These are phyloP conservation scores for Calonectria fujianensis DNA, from an alignment of 2,329 filamentous ascomycete species.

Conservation along the genomic window DNA sequence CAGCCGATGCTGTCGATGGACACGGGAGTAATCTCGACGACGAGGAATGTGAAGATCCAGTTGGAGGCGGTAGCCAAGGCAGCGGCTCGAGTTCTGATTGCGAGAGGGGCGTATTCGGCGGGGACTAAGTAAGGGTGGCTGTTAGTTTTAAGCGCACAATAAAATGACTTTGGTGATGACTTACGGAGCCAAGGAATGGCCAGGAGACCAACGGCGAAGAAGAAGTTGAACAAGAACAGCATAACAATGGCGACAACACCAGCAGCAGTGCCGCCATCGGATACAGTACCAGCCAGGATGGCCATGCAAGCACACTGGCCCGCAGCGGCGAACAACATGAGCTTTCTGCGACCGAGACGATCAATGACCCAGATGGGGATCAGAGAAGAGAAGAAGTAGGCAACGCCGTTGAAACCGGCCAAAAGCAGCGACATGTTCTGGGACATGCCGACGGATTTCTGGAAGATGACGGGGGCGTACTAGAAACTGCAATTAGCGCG, in stretches of 20 bases:
- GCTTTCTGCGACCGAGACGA: constrained; percentile 72
- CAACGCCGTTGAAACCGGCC: constrained; percentile 71
- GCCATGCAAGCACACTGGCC: constrained; percentile 66
- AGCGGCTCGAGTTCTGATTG: constrained; percentile 62
- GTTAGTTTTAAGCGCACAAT: constrained; percentile 29
- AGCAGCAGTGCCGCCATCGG: constrained; percentile 59
- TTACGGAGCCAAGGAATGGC: constrained; percentile 62
- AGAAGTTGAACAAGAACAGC: constrained; percentile 66
- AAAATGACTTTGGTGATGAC: not conserved
- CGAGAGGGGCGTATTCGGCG: constrained; percentile 65
- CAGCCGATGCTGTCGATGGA: constrained; percentile 62
- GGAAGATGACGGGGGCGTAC: constrained; percentile 66
- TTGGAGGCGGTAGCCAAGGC: constrained; percentile 63
- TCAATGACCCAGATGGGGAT: constrained; percentile 61
- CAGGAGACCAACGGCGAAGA: constrained; percentile 64
- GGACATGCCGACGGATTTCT: constrained; percentile 65
- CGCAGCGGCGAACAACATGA: constrained; percentile 71
- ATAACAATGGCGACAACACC: constrained; percentile 66
- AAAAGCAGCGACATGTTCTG: constrained; percentile 69
- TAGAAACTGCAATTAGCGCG: constrained; percentile 43
- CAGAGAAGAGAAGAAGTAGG: constrained; percentile 58
- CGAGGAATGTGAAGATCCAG: constrained; percentile 61
- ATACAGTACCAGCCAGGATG: constrained; percentile 66
- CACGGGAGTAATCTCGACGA: constrained; percentile 63
- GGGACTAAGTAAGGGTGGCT: constrained; percentile 53